phyloP scores from a whole-genome alignment of 2,329 filamentous ascomycete species.

The Fusarium concolor region DNA sequence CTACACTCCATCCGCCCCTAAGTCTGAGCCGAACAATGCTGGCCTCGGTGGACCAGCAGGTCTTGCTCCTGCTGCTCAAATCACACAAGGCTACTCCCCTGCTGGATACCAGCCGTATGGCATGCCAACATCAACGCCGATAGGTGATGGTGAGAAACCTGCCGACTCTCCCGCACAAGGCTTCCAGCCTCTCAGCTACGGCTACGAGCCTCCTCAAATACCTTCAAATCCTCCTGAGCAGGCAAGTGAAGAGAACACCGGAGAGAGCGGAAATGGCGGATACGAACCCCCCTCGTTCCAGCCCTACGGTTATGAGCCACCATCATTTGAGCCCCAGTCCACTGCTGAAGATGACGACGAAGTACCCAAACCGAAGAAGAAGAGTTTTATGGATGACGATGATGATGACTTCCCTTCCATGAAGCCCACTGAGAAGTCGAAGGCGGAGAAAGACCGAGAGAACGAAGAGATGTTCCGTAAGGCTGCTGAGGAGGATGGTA shows the following conservation, averaged over 20 bases:
- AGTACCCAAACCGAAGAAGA: slow-evolving; percentile 74
- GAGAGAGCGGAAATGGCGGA: slow-evolving; percentile 53
- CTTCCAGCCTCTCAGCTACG: slow-evolving; percentile 62
- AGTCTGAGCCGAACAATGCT: slow-evolving; percentile 20
- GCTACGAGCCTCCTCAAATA: slow-evolving; percentile 62
- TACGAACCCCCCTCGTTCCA: slow-evolving; percentile 74
- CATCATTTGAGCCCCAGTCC: slow-evolving; percentile 65
- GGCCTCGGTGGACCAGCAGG: slow-evolving; percentile 21
- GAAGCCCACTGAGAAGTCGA: slow-evolving; percentile 67
- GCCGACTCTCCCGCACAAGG: slow-evolving; percentile 44
- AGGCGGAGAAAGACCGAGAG: slow-evolving; percentile 78
- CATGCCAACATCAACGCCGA: slow-evolving; percentile 39
- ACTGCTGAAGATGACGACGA: slow-evolving; percentile 57
- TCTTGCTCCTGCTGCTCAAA: slow-evolving; percentile 44
- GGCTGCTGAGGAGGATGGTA: slow-evolving; percentile 81
- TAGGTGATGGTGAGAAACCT: slow-evolving; percentile 17
- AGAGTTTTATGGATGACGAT: slow-evolving; percentile 84
- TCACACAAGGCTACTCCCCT: slow-evolving; percentile 35
- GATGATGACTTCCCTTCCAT: slow-evolving; percentile 74
- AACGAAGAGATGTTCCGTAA: slow-evolving; percentile 88
- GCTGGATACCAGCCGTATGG: slow-evolving; percentile 48
- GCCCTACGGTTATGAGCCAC: slow-evolving; percentile 68
- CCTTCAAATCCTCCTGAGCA: slow-evolving; percentile 37
- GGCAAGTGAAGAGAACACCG: slow-evolving; percentile 25
- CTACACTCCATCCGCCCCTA: slow-evolving; percentile 37